Percentiles rank a stretch among this genome's conserved stretches.
Evolutionary conservation across 768 basidiomycete species (phyloP).

Genomic region (Terana coerulea): DNA sequence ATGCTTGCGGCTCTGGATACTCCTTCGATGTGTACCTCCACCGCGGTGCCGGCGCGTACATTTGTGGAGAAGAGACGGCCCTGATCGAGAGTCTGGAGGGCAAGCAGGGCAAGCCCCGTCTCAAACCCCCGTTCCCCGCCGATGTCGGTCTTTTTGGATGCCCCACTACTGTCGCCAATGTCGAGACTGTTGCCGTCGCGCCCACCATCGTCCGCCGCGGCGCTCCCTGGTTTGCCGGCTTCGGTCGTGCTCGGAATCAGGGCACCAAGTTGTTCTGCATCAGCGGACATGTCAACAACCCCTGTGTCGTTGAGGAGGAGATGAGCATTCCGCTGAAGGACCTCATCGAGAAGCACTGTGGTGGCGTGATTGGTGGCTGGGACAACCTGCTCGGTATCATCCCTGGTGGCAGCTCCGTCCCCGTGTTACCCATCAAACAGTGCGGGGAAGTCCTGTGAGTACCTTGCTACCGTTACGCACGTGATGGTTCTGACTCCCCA

Average conservation of each 20-base stretch:
- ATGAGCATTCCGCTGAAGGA: slow-evolving; percentile 97
- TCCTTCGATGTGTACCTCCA: slow-evolving; percentile 98
- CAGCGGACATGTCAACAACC: slow-evolving; percentile 97
- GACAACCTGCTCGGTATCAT: slow-evolving; percentile 96
- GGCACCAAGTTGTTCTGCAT: slow-evolving; percentile 98
- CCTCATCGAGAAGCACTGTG: slow-evolving; percentile 94
- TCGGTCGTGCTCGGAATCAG: slow-evolving; percentile 89
- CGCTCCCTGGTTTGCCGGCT: slow-evolving; percentile 84
- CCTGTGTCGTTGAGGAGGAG: slow-evolving; percentile 97
- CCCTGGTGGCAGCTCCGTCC: slow-evolving; percentile 93
- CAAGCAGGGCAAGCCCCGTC: slow-evolving; percentile 95
- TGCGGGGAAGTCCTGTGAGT: slow-evolving; percentile 88
- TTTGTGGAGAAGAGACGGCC: slow-evolving; percentile 98
- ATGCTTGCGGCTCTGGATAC: slow-evolving; percentile 91
- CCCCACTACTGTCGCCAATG: slow-evolving; percentile 96
- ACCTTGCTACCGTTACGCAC: background rate
- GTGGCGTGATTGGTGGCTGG: slow-evolving; percentile 94
- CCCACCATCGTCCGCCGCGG: slow-evolving; percentile 95
- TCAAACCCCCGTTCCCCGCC: slow-evolving; percentile 99
- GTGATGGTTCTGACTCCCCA: background rate
- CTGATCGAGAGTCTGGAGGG: slow-evolving; percentile 96
- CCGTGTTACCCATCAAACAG: slow-evolving; percentile 78
- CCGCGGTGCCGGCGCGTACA: slow-evolving; percentile 96
- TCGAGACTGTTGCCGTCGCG: slow-evolving; percentile 97
- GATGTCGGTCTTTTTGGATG: slow-evolving; percentile 98